Base-by-base conservation (phyloP, 768 basidiomycete genomes). In the Kwoniella dejecticola region DNA sequence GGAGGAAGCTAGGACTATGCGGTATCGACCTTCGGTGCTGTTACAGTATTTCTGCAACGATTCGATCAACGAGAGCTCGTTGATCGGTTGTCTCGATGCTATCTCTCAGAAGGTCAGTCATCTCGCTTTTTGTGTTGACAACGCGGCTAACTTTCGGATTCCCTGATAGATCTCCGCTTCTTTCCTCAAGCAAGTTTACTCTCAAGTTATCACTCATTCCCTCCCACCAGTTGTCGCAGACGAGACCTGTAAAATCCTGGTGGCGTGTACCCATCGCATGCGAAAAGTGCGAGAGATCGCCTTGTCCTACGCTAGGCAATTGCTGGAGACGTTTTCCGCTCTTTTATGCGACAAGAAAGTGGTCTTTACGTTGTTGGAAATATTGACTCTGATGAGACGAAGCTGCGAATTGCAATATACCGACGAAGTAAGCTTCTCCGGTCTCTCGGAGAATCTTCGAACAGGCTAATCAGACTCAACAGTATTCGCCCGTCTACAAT, bases 241-340 rank as follows among this genome's bases (percentile, higher is more conserved):
- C 2, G 90, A 97, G 71, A 83, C 97, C 6, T 86, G 86, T 41
- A 79, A 77, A n/a, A 82, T 98, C 23, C 83, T 97, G 15, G 81
- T 91, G 15, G 82, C 83, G 41, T 88, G 89, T 79, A 91, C 90
- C 2, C 90, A 94, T 78, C 85, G 91, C 27, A 85, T 90, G 60
- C 82, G 84, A 30, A 90, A 89, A 74, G 89, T 88, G 52, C 84
- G 95, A 31, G 88, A 89, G 31, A 83, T 92, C 29, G 90, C 94
- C 0, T 83, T 87, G 41, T 88, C 85, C 78, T 96, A 89, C 74
- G 83, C 97, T 26, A 86, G 91, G 79, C 84, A 87, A 38, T 81
- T 98, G 40, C 87, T 98, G 66, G 88, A 87, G 7, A 90, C 89
- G 1, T 97, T 97, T 79, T 93, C 96, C 1, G 92, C 93, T 13